Evolutionary conservation across 2,329 filamentous ascomycete genomes (phyloP), one percentile per base, ranked within the genome.

Genomic region (Aspergillus brunneoviolaceus): DNA sequence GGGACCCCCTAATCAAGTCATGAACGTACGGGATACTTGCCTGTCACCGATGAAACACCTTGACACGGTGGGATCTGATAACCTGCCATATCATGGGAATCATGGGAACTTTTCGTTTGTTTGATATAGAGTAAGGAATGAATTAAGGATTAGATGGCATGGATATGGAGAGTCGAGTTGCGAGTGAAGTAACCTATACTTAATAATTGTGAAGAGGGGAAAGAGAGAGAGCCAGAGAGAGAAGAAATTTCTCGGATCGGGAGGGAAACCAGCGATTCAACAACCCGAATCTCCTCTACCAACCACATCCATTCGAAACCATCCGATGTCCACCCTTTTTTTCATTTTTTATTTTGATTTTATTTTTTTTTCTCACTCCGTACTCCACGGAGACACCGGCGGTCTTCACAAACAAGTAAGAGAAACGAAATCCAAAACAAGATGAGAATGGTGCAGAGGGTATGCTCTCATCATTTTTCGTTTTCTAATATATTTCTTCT

Each of bases 211-310:
- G 45, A 56, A 45, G 39, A 21, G 12, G 21, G 27, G 14, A 51
- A n/a, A 55, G 27, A 11, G 21, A 19, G 19, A 51, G 23, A 55
- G 27, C 7, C 27, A 29, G 27, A 49, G 21, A 51, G 42, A 58
- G 35, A 51, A 54, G 57, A 58, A 61, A 54, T 45, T 29, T 29
- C 53, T 55, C 53, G 53, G 53, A 63, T 59, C 54, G 63, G 60
- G 57, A 58, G 57, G 33, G 62, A 55, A 64, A 31, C 62, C 60
- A 65, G 65, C 63, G 60, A 67, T 60, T 63, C 53, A 58, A 60
- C 52, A 39, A 51, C 31, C 62, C 57, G 60, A 58, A 59, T 49
- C 21, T 29, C 33, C 52, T 57, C 55, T 48, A 55, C 59, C 60
- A 63, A 63, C 63, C 62, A 64, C 55, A 60, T 49, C 23, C 51